Evolutionary conservation across 306 rosid species (phyloP), one percentile per base, ranked within the genome.

Genomic region (Clitoria ternatea): DNA sequence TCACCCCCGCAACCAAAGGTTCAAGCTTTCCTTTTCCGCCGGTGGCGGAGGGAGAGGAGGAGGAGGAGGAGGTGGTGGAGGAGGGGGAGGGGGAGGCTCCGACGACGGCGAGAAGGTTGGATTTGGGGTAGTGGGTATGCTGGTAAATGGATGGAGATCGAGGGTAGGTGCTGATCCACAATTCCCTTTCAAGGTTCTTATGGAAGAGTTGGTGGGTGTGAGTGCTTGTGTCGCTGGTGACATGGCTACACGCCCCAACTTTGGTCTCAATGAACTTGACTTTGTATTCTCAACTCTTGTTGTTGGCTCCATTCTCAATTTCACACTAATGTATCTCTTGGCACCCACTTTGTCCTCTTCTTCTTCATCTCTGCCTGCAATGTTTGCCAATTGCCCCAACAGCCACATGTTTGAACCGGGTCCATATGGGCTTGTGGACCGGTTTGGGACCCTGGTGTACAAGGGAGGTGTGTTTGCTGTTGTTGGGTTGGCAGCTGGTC

Each of bases 341-440:
- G 98, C 98, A n/a, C 98, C 98, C 19, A 79, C 92, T 0, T 3
- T 72, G 2, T 52, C 87, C 0, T 48, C 96, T 14, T 66, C 88
- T 0, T 76, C 82, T 1, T 56, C 86, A 2, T 72, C 13, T 22
- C 76, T 91, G 0, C 93, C 93, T 0, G 77, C 77, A 4, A 78
- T 93, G 11, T 90, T 93, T 50, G 83, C 92, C 3, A 62, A 54
- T 20, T 87, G 94, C 54, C 97, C 97, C 22, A 65, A 55, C 8
- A 85, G 98, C 73, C 98, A 93, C 79, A 93, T 93, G 98, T 93
- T 93, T 33, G 92, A 93, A 36, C 83, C 94, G 1, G 98, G 96
- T 7, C 50, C 87, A 0, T 90, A 76, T 70, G 59, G 76, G 0
- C 0, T 88, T 9, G 1, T 81, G 14, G 52, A 81, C 17, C 85